Conservation (phyloP, 768 basidiomycete species). For the Calocera viscosa region DNA sequence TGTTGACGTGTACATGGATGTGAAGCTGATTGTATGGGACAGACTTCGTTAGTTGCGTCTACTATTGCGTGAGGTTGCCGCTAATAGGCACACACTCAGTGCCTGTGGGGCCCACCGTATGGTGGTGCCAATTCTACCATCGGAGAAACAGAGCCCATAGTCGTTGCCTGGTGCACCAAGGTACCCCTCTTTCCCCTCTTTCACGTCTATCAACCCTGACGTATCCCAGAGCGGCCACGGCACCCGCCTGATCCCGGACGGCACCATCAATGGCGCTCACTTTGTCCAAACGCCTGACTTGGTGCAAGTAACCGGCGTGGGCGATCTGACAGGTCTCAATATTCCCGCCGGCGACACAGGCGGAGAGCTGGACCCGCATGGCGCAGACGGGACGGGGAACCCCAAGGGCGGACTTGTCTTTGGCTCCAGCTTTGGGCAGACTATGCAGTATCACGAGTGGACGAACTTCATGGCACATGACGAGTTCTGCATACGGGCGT, state of each 20-base stretch:
- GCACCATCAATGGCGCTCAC: conserved; percentile 31
- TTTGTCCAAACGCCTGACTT: conserved; percentile 37
- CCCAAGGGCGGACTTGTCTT: conserved; percentile 34
- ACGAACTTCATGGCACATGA: conserved; percentile 33
- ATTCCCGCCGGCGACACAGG: conserved; percentile 30
- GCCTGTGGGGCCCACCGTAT: conserved; percentile 20
- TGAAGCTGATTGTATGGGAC: background rate
- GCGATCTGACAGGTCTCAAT: conserved; percentile 33
- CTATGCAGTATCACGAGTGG: conserved; percentile 36
- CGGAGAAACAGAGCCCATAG: conserved; percentile 46
- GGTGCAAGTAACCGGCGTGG: conserved; percentile 32
- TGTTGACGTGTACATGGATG: conserved; percentile 9
- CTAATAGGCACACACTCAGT: conserved; percentile 22
- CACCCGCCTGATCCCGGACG: conserved; percentile 34
- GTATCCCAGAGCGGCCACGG: conserved; percentile 29
- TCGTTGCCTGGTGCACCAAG: conserved; percentile 44
- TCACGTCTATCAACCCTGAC: conserved; percentile 29
- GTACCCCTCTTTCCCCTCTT: conserved; percentile 11
- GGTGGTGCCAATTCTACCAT: conserved; percentile 26
- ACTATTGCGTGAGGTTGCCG: too few species aligned
- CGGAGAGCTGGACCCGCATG: conserved; percentile 37
- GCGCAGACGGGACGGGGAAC: conserved; percentile 25
- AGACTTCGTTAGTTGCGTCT: too few species aligned
- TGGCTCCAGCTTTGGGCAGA: conserved; percentile 28
- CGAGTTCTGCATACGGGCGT: conserved; percentile 36